Conservation (phyloP, 495 filamentous ascomycete species). For the Neurospora sublineolata region DNA sequence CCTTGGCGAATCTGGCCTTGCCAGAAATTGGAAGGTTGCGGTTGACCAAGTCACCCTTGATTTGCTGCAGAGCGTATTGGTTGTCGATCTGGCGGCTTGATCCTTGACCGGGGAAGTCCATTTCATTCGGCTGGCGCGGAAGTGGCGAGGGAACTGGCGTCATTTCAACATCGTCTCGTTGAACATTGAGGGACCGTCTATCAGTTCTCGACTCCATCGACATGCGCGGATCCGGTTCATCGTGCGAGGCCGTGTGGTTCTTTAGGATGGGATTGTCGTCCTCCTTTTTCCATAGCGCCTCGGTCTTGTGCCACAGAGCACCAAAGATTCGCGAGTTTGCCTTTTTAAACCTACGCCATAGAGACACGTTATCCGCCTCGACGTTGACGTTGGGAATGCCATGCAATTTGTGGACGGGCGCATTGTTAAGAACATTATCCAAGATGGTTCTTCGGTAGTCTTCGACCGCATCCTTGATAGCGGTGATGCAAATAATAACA, state of each 20-base stretch:
- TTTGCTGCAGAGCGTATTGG: conserved; percentile 26
- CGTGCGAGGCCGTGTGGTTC: conserved; percentile 22
- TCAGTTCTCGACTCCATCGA: conserved; percentile 56
- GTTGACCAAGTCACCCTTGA: conserved; percentile 40
- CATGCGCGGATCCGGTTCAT: conserved; percentile 44
- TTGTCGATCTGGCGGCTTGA: conserved; percentile 20
- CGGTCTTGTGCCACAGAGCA: conserved; percentile 37
- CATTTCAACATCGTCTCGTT: conserved; percentile 70
- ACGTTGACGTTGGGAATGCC: conserved; percentile 93
- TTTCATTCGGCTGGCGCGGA: conserved; percentile 28
- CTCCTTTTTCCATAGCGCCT: conserved; percentile 34
- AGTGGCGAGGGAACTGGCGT: conserved; percentile 81
- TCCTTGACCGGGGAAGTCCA: conserved; percentile 17
- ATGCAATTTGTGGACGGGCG: conserved; percentile 77
- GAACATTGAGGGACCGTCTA: conserved; percentile 48
- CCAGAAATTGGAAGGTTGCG: conserved; percentile 28
- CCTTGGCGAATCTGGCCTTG: conserved; percentile 69
- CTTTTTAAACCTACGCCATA: conserved; percentile 91
- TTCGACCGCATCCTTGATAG: conserved; percentile 94
- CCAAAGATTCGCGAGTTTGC: conserved; percentile 57
- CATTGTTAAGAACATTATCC: conserved; percentile 93
- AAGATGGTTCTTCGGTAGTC: conserved; percentile 88
- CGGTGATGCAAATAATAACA: conserved; percentile 84
- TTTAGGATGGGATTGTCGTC: conserved; percentile 12
- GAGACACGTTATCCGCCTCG: conserved; percentile 67